Evolutionary conservation across 164 flowering plant genomes (phyloP), one percentile per base, ranked within the genome.

Genomic region (Taxillus chinensis): DNA sequence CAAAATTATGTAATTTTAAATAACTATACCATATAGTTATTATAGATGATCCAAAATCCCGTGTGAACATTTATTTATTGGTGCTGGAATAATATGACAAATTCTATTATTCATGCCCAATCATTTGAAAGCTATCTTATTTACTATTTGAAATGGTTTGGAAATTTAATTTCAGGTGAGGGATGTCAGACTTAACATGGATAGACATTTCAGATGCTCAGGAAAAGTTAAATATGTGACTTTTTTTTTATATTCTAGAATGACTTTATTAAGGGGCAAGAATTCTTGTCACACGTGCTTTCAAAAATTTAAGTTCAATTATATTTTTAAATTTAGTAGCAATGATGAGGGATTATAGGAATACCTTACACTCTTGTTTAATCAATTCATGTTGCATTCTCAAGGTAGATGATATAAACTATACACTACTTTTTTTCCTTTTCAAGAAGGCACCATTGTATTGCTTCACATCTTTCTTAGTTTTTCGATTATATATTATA

Each of bases 141-240:
- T 46, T 61, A n/a, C 5, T 4, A 0, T 3, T 62, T 48, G 60
- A 43, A 62, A 16, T 55, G 41, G 41, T 55, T 16, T 50, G 3
- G 0, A 69, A 57, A 61, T 37, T 60, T 14, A 11, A 75, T 67
- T 75, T 66, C 82, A 93, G 99, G 99, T 93, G 65, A 80, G 99
- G 69, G 99, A 93, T 80, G 99, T 93, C 4, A 80, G 92, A 15
- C 72, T 93, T 64, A 93, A 90, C 65, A 93, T 93, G 99, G 99
- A 93, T 55, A 80, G 99, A 46, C 90, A 93, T 64, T 88, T 96
- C 45, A 83, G 99, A 71, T 79, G 99, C 8, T 93, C 99, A 63
- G 90, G 90, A 70, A 97, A 97, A 75, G 99, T 93, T 75, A 97
- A 97, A 97, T 93, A 93, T 75, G 95, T 74, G 49, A 46, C 54